Base-by-base conservation (phyloP, 441 rosid species). In the Pelargonium fulgidum region DNA sequence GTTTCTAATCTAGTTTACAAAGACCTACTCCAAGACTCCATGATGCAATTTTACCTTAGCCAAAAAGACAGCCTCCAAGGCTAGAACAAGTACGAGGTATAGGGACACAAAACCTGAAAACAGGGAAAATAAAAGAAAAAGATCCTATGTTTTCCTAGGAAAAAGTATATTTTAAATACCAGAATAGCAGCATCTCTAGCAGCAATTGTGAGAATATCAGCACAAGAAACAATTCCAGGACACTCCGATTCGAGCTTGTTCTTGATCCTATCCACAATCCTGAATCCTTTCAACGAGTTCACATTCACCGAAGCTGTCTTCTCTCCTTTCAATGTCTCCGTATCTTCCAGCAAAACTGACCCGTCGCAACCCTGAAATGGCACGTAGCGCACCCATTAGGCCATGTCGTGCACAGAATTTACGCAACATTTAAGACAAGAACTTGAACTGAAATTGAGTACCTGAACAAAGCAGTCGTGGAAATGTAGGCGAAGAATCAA, bases 391-490 rank as follows among this genome's bases (percentile, higher is more conserved):
- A n/a, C n/a, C n/a, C n/a, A n/a, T n/a, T n/a, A n/a, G n/a, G n/a
- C n/a, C n/a, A n/a, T n/a, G n/a, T n/a, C n/a, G n/a, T n/a, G n/a
- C n/a, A n/a, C n/a, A n/a, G n/a, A n/a, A n/a, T n/a, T n/a, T n/a
- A n/a, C n/a, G n/a, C n/a, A n/a, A n/a, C n/a, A n/a, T n/a, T n/a
- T n/a, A n/a, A n/a, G n/a, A n/a, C n/a, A n/a, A n/a, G n/a, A n/a
- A n/a, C n/a, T n/a, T n/a, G n/a, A n/a, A n/a, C n/a, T n/a, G n/a
- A n/a, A n/a, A n/a, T n/a, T n/a, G n/a, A n/a, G 3, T n/a, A 92
- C 98, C 91, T 93, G 96, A 64, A 89, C 93, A 64, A 93, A 89
- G 74, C 97, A 93, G 71, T 91, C 96, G 3, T 93, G 97, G 80
- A 93, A 89, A 79, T 93, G 97, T 44, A 93, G 65, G 9, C 97